Percentiles rank a stretch among this genome's conserved stretches.
Evolutionary conservation across 2,329 filamentous ascomycete genomes (phyloP).

Genomic region (Sporothrix phasma): DNA sequence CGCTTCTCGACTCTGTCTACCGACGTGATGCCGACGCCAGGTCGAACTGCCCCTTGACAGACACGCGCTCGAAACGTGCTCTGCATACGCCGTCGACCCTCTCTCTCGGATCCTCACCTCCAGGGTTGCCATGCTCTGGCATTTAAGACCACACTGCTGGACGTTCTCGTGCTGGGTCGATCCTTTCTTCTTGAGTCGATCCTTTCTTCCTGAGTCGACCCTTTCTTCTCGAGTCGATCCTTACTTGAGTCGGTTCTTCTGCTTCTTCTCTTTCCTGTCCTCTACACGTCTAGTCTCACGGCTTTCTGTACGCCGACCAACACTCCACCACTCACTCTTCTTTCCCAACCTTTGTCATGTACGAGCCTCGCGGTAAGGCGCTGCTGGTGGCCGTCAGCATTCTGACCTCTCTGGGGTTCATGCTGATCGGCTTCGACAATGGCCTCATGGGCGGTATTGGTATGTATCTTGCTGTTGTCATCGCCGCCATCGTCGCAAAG

Average conservation of each 20-base stretch:
- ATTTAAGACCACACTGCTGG: conserved; percentile 1
- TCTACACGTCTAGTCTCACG: too few relatives aligned
- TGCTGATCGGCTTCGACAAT: conserved; percentile 55
- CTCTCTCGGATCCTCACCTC: neutral
- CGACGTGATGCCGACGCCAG: neutral
- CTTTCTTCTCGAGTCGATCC: neutral
- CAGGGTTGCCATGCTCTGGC: neutral
- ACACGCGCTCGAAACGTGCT: too few relatives aligned
- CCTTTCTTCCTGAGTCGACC: neutral
- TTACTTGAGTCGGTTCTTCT: too few relatives aligned
- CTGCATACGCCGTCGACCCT: too few relatives aligned
- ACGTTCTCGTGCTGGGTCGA: neutral
- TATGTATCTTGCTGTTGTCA: too few relatives aligned
- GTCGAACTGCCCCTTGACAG: neutral
- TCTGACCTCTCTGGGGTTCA: conserved; percentile 61
- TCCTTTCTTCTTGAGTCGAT: conserved; percentile 1
- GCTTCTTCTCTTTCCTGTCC: too few relatives aligned
- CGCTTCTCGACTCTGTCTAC: neutral
- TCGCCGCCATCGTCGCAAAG: too few relatives aligned
- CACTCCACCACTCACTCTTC: too few relatives aligned
- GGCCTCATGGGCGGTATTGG: conserved; percentile 67
- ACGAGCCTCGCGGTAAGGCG: neutral
- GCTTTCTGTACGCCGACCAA: too few relatives aligned
- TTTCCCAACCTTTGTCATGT: too few relatives aligned
- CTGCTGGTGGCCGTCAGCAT: conserved; percentile 42